These are phyloP conservation scores for Allodekkera sacchari DNA, from an alignment of 805 yeast species.

Conservation along the genomic window DNA sequence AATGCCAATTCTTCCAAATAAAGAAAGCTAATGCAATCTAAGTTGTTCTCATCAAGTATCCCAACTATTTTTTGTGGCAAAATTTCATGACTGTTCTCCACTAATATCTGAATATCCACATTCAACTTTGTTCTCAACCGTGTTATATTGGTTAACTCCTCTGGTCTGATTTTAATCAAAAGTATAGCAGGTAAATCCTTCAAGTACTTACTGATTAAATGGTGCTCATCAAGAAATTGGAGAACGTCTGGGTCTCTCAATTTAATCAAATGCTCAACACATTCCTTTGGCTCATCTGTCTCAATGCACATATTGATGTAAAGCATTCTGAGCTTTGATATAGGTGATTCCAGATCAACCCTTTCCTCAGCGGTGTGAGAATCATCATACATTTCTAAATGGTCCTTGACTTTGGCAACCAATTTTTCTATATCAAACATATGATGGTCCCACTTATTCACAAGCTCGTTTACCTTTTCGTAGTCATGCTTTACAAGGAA, in stretches of 20 bases:
- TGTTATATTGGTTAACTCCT: slow-evolving; percentile 34
- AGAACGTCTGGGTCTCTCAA: slow-evolving; percentile 48
- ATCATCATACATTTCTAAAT: slow-evolving; percentile 26
- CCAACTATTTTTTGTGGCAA: slow-evolving; percentile 43
- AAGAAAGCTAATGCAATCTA: slow-evolving; percentile 49
- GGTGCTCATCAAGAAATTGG: slow-evolving; percentile 51
- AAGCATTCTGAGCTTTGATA: slow-evolving; percentile 29
- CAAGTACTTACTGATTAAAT: slow-evolving; percentile 46
- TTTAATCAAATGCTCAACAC: slow-evolving; percentile 55
- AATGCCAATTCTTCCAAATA: slow-evolving; percentile 54
- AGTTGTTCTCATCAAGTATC: slow-evolving; percentile 31
- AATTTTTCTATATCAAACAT: slow-evolving; percentile 41
- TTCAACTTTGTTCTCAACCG: slow-evolving; percentile 28
- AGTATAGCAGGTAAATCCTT: slow-evolving; percentile 45
- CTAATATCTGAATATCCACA: slow-evolving; percentile 45
- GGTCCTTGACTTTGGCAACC: slow-evolving; percentile 38
- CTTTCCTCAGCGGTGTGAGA: slow-evolving; percentile 5
- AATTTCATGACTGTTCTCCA: slow-evolving; percentile 59
- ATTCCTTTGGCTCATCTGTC: slow-evolving; percentile 49
- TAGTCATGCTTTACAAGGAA: slow-evolving; percentile 32
- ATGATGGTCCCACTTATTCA: slow-evolving; percentile 49
- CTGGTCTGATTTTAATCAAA: slow-evolving; percentile 19
- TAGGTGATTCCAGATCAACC: not conserved
- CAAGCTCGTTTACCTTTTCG: slow-evolving; percentile 31
- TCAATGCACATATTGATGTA: slow-evolving; percentile 48